Base-by-base conservation (phyloP, 2,329 filamentous ascomycete genomes). In the Dothiorella sarmentorum region DNA sequence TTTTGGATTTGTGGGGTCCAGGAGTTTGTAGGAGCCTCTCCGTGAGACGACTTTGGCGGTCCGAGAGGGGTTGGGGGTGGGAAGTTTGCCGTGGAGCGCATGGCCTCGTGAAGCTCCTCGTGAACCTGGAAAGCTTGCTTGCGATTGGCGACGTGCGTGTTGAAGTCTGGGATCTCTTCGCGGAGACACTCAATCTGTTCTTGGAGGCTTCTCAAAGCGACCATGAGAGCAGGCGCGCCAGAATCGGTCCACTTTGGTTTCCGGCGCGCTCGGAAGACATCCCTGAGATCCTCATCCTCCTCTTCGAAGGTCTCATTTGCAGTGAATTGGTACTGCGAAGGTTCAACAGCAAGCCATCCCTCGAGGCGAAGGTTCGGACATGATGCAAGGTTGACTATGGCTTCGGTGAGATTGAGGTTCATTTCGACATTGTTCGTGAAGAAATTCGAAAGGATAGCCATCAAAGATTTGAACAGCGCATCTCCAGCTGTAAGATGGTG, bases 401-500 rank as follows among this genome's bases (percentile, higher is more conserved):
- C 83, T 66, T 95, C 90, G 0, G 93, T 97, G 1, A 97, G 79
- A 0, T 88, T 89, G 3, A 99, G 77, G 65, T 99, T 99, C 2
- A 89, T 92, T 65, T 97, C 91, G 2, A 97, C 86, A 2, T 91
- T 87, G 66, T 99, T 99, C 4, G 90, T 82, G 65, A 97, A 91
- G 68, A 97, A 99, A 0, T 82, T 86, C 43, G 87, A 82, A 10
- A 99, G 74, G 7, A 93, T 80, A 42, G 68, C 70, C n/a, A 80
- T 61, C 17, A 86, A 66, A 18, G 78, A 76, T 51, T 73, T 75
- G 56, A 85, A 73, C 6, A 86, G 75, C 7, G 78, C 75, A 64
- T 85, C 83, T 47, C 88, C 86, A 9, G 89, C 75, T 2, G 89
- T 77, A 7, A 89, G 61, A 24, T 69, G 70, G 59, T 84, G 69